These are phyloP conservation scores for Aspergillus carlsbadensis DNA, from an alignment of 495 filamentous ascomycete genomes.

Conservation along the genomic window DNA sequence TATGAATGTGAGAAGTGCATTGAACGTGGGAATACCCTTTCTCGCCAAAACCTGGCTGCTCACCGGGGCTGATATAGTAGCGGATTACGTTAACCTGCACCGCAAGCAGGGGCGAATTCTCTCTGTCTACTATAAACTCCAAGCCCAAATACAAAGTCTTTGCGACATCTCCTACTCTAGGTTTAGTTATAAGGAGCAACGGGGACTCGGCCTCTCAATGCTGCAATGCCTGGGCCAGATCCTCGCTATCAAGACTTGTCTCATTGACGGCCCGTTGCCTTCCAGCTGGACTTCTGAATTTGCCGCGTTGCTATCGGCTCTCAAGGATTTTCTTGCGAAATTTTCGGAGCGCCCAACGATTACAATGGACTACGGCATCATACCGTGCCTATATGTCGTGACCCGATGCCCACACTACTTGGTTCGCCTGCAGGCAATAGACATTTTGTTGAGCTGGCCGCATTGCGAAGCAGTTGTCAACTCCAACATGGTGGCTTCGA, in stretches of 20 bases:
- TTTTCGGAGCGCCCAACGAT: slow-evolving; percentile 17
- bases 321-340: slow-evolving; percentile 9
- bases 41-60: slow-evolving; percentile 18
- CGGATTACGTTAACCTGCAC: slow-evolving; percentile 9
- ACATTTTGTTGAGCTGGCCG: slow-evolving; percentile 15
- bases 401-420: slow-evolving; percentile 16
- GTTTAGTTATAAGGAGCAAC: slow-evolving; percentile 1
- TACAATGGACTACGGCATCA: slow-evolving; percentile 18
- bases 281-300: slow-evolving; percentile 5
- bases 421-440: slow-evolving; percentile 17
- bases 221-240: slow-evolving; percentile 12
- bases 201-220: slow-evolving; percentile 4
- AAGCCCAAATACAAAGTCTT: neutral
- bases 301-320: neutral
- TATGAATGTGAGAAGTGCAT: slow-evolving; percentile 5
- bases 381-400: slow-evolving; percentile 13
- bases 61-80: slow-evolving; percentile 11
- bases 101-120: slow-evolving; percentile 15
- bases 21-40: slow-evolving; percentile 18
- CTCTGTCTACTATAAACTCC: neutral
- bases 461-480: slow-evolving; percentile 22
- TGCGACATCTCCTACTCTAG: neutral
- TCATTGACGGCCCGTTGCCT: slow-evolving; percentile 11
- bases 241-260: slow-evolving; percentile 16
- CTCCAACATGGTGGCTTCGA: slow-evolving; percentile 12